These are phyloP conservation scores for Xylariaceae sp. DNA, from an alignment of 2,329 filamentous ascomycete species.

Conservation along the genomic window DNA sequence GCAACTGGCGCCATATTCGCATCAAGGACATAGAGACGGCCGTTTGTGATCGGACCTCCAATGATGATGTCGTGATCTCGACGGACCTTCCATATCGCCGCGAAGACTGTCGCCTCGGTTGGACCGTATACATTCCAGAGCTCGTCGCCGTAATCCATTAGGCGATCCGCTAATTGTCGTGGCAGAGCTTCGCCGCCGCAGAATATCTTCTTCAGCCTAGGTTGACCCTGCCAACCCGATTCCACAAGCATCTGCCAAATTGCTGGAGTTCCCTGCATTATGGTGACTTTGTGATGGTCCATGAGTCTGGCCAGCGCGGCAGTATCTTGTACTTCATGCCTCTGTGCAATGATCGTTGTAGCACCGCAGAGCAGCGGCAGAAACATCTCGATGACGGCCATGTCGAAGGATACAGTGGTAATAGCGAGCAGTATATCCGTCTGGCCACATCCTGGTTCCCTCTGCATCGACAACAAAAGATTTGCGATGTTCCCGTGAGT, in stretches of 20 bases:
- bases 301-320: conserved; percentile 30
- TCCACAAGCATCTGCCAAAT: conserved; percentile 35
- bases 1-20: conserved; percentile 3
- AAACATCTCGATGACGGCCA: conserved; percentile 34
- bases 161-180: conserved; percentile 16
- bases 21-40: conserved; percentile 8
- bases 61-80: conserved; percentile 32
- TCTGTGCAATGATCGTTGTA: conserved; percentile 27
- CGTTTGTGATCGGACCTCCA: conserved; percentile 5
- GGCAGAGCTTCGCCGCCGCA: conserved; percentile 15
- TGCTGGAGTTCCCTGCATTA: conserved; percentile 32
- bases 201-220: neutral
- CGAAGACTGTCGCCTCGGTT: conserved; percentile 29
- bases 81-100: conserved; percentile 26
- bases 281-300: conserved; percentile 26
- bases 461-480: conserved; percentile 19
- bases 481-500: conserved; percentile 23
- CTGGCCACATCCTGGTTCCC: conserved; percentile 28
- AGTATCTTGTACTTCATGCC: conserved; percentile 27
- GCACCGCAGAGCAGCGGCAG: conserved; percentile 22
- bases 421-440: conserved; percentile 30
- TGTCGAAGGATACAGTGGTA: conserved; percentile 29
- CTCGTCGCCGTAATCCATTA: conserved; percentile 4
- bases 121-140: conserved; percentile 27
- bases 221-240: conserved; percentile 16